Evolutionary conservation across 2,329 filamentous ascomycete species (phyloP).

Genomic region (Phyllosticta ampelicida): DNA sequence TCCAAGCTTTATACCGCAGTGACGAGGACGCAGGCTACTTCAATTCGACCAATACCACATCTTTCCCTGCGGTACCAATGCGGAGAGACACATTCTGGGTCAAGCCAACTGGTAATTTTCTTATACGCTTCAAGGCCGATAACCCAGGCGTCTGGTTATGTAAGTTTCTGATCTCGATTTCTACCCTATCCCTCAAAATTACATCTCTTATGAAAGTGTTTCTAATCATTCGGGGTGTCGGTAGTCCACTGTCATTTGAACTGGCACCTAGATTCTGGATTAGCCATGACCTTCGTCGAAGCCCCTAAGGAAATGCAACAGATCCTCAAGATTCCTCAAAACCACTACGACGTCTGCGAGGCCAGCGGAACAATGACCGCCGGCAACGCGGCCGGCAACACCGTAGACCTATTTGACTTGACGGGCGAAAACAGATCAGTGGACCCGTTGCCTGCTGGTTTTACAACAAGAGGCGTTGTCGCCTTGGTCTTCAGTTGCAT

Average conservation of each 20-base stretch:
- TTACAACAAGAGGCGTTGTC: constrained; percentile 59
- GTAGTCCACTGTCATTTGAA: constrained; percentile 16
- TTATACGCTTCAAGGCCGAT: constrained; percentile 40
- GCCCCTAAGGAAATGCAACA: constrained; percentile 47
- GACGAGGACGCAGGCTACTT: constrained; percentile 21
- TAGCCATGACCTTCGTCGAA: constrained; percentile 37
- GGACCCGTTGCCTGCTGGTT: constrained; percentile 51
- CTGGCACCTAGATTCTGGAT: constrained; percentile 21
- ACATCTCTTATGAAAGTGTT: neutral
- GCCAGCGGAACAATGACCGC: constrained; percentile 36
- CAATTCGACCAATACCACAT: constrained; percentile 20
- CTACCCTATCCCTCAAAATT: neutral
- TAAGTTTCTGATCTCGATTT: neutral
- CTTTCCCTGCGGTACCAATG: constrained; percentile 27
- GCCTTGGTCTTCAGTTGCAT: constrained; percentile 64
- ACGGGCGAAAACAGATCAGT: constrained; percentile 25
- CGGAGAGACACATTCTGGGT: constrained; percentile 40
- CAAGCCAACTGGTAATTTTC: constrained; percentile 37
- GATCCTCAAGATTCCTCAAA: constrained; percentile 44
- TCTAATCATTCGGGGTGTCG: constrained; percentile 18
- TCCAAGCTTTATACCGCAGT: constrained; percentile 46
- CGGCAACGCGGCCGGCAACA: constrained; percentile 64
- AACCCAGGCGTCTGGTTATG: constrained; percentile 31
- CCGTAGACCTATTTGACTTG: constrained; percentile 45
- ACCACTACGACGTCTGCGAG: constrained; percentile 48